phyloP scores from a whole-genome alignment of 352 stramenopile species.

The Lagenidium sp. region DNA sequence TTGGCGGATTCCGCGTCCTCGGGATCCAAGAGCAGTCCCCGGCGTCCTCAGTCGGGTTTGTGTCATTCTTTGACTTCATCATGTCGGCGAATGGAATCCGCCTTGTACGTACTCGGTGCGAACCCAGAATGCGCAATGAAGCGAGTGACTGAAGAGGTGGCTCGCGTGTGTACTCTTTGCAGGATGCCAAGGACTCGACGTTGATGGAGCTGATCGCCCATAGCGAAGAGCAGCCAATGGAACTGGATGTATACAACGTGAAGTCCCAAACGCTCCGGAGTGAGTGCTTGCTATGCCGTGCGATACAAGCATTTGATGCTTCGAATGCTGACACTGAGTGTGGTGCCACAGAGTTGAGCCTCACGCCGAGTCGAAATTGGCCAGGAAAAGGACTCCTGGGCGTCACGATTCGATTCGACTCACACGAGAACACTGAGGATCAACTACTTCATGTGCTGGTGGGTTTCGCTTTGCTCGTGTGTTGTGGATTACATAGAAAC shows the following conservation, averaged over 20 bases:
- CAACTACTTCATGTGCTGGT: conserved; percentile 92
- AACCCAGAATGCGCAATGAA: not conserved
- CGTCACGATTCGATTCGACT: conserved; percentile 97
- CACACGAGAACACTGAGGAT: conserved; percentile 93
- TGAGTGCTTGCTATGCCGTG: conserved; percentile 7
- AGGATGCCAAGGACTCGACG: conserved; percentile 82
- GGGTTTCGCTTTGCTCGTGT: conserved; percentile 1
- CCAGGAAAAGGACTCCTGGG: conserved; percentile 92
- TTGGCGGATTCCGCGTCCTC: conserved; percentile 92
- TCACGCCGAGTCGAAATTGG: conserved; percentile 92
- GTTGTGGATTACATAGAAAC: conserved; percentile 1
- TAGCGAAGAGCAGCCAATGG: conserved; percentile 66
- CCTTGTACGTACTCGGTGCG: conserved; percentile 28
- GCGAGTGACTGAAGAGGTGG: not conserved
- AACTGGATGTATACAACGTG: conserved; percentile 70
- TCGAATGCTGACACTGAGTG: not conserved
- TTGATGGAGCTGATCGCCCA: conserved; percentile 91
- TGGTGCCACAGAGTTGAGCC: conserved; percentile 33
- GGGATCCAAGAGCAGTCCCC: conserved; percentile 95
- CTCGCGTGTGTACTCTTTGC: too few species aligned
- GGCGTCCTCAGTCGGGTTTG: conserved; percentile 86
- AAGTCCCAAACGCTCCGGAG: conserved; percentile 64
- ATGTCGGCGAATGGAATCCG: conserved; percentile 90
- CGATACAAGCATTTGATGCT: too few species aligned
- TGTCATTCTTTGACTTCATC: conserved; percentile 98